A percentile compares a stretch with the other conserved stretches of the same genome.
Evolutionary conservation across 1,284 basidiomycete species (phyloP).

Genomic region (Pterulicium gracile): DNA sequence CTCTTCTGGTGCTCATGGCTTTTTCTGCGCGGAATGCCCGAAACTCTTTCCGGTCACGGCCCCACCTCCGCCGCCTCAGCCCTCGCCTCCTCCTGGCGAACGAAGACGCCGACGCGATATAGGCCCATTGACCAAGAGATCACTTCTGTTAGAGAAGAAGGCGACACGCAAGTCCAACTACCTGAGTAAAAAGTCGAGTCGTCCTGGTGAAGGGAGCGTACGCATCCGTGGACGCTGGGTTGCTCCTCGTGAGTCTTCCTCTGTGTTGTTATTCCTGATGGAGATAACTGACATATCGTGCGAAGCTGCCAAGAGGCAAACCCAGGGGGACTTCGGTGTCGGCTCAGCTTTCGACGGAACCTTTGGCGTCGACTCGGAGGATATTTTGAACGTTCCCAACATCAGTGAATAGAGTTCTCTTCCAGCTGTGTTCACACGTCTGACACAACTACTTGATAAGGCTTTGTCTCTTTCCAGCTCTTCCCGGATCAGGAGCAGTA

Average conservation of each 20-base stretch:
- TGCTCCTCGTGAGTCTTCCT: conserved; percentile 30
- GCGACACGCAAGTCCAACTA: conserved; percentile 26
- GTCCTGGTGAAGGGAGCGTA: conserved; percentile 25
- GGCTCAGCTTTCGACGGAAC: conserved; percentile 48
- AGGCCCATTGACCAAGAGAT: conserved; percentile 30
- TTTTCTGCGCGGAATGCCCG: conserved; percentile 42
- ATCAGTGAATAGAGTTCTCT: background rate
- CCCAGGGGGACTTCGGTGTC: conserved; percentile 18
- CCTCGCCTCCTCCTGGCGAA: conserved; percentile 25
- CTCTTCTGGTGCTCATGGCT: conserved; percentile 51
- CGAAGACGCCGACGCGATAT: conserved; percentile 24
- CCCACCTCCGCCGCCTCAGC: conserved; percentile 22
- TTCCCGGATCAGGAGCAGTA: conserved; percentile 60
- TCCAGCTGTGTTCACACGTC: background rate
- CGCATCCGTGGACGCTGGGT: conserved; percentile 52
- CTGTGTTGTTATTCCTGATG: conserved; percentile 4
- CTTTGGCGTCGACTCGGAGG: conserved; percentile 55
- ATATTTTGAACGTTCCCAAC: conserved; percentile 37
- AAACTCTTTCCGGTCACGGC: conserved; percentile 37
- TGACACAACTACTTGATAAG: conserved; percentile 28
- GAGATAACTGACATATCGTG: conserved; percentile 4
- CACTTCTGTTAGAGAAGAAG: conserved; percentile 34
- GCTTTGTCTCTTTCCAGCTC: conserved; percentile 47
- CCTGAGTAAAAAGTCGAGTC: conserved; percentile 17
- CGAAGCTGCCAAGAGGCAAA: conserved; percentile 35